phyloP scores from a whole-genome alignment of 257 asterid species.

The Ligustrum vulgare region DNA sequence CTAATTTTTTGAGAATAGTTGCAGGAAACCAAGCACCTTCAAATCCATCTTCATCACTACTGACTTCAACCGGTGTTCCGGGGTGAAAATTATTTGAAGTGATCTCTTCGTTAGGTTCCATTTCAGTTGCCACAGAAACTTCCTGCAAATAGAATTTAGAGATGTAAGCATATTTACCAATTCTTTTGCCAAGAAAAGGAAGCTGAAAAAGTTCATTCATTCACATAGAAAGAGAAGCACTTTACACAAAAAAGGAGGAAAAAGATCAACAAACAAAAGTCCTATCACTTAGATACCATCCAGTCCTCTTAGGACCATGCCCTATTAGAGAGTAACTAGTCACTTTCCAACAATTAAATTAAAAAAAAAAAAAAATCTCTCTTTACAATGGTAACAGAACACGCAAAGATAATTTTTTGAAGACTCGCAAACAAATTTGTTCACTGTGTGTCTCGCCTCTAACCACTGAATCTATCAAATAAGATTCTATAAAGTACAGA shows the following conservation, averaged over 20 bases:
- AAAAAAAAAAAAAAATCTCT: no score
- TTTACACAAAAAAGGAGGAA: background rate
- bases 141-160: conserved; percentile 29
- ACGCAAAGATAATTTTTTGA: background rate
- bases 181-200: conserved; percentile 4
- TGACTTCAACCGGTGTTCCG: conserved; percentile 47
- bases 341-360: no score
- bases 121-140: conserved; percentile 1
- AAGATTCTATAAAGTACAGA: background rate
- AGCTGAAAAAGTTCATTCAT: background rate
- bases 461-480: background rate
- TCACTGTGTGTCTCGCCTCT: background rate
- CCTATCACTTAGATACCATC: background rate
- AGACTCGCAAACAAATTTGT: background rate
- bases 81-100: conserved; percentile 20
- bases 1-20: conserved; percentile 29
- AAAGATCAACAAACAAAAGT: background rate
- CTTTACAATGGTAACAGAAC: background rate
- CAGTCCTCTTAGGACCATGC: background rate
- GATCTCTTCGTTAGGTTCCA: conserved; percentile 7
- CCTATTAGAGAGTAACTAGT: no score
- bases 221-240: background rate
- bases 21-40: conserved; percentile 62
- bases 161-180: conserved; percentile 1
- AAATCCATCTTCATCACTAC: conserved; percentile 48